A percentile compares a stretch with the other conserved stretches of the same genome.
phyloP scores from a whole-genome alignment of 306 rosid species.

The Chamaecrista fasciculata region DNA sequence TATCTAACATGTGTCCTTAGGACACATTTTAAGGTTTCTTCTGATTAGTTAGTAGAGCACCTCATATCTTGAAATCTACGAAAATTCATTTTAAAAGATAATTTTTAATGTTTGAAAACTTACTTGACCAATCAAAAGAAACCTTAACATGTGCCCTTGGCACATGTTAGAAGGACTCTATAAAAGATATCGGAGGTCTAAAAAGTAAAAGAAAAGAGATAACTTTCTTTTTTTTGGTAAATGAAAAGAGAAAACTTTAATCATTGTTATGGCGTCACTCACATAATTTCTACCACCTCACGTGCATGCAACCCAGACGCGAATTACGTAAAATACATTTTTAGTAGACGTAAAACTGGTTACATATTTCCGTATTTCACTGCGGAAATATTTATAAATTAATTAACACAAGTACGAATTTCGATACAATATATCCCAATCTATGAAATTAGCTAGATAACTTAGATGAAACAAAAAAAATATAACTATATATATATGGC shows the following conservation, averaged over 20 bases:
- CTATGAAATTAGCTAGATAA: background rate
- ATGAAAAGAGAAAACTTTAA: slow-evolving; percentile 66
- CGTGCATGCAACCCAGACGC: slow-evolving; percentile 76
- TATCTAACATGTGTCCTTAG: too few relatives aligned
- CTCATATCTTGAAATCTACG: too few relatives aligned
- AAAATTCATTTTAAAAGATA: too few relatives aligned
- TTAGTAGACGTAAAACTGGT: background rate
- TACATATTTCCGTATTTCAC: background rate
- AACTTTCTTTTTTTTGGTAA: slow-evolving; percentile 29
- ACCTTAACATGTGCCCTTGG: too few relatives aligned
- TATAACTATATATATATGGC: background rate
- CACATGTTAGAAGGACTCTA: too few relatives aligned
- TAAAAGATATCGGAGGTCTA: slow-evolving; percentile 78
- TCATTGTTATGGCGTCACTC: slow-evolving; percentile 66
- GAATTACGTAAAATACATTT: slow-evolving; percentile 29
- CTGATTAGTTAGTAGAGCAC: too few relatives aligned
- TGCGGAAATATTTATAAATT: too few relatives aligned
- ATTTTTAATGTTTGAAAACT: too few relatives aligned
- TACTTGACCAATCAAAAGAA: too few relatives aligned
- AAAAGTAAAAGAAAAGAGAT: slow-evolving; percentile 73
- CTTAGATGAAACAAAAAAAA: background rate
- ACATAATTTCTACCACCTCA: slow-evolving; percentile 55
- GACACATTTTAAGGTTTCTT: too few relatives aligned
- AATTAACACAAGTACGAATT: background rate
- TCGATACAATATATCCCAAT: background rate